Percentiles rank a stretch among this genome's conserved stretches.
Conservation (phyloP, 768 basidiomycete species). For the Lactifluus echinatus region DNA sequence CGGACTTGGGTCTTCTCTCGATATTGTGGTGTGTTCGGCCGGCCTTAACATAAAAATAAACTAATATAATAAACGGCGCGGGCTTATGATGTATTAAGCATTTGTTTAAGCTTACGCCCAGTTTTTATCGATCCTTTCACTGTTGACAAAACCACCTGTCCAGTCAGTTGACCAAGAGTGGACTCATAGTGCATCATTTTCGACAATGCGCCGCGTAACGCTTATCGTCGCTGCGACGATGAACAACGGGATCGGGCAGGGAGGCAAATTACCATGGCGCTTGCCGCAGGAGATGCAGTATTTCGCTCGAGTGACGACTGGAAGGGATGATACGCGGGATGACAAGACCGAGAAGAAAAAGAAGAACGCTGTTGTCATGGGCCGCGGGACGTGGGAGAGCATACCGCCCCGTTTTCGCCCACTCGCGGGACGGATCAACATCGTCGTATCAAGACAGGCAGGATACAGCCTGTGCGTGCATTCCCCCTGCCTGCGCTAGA, state of each 20-base stretch:
- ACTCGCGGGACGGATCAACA: conserved; percentile 62
- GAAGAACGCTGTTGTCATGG: conserved; percentile 85
- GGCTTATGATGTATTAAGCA: too few relatives aligned
- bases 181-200: not conserved
- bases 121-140: not conserved
- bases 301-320: conserved; percentile 73
- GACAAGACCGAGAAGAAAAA: conserved; percentile 6
- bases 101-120: too few relatives aligned
- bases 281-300: conserved; percentile 86
- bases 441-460: conserved; percentile 61
- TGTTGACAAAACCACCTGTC: not conserved
- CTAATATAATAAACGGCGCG: too few relatives aligned
- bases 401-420: conserved; percentile 84
- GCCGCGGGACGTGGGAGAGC: conserved; percentile 95
- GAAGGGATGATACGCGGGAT: conserved; percentile 37
- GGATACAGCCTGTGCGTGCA: conserved; percentile 53
- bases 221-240: conserved; percentile 91
- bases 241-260: conserved; percentile 78
- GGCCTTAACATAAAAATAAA: too few relatives aligned
- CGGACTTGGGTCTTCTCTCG: too few relatives aligned
- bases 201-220: conserved; percentile 32
- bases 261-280: conserved; percentile 76
- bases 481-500: too few relatives aligned
- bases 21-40: too few relatives aligned
- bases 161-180: not conserved